Evolutionary conservation across 73 alveolate genomes (phyloP).

Genomic region (Effrenium voratum): DNA sequence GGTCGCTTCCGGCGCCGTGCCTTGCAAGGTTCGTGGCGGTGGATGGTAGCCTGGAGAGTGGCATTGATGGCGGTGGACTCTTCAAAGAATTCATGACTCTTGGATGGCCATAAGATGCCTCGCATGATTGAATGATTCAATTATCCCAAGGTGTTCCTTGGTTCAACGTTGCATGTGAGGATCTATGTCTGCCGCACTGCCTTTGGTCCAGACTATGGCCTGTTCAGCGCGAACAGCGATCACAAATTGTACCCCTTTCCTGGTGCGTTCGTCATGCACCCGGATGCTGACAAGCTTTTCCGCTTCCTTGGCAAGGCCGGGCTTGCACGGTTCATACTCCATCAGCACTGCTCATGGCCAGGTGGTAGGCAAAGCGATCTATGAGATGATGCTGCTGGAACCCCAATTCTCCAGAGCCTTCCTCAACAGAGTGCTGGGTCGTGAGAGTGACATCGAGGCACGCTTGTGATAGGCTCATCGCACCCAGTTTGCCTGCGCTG

Average conservation of each 20-base stretch:
- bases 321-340: background rate
- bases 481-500: background rate
- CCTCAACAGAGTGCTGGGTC: slow-evolving; percentile 68
- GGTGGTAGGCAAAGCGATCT: slow-evolving; percentile 90
- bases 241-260: slow-evolving; percentile 68
- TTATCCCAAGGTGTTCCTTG: background rate
- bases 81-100: slow-evolving; percentile 71
- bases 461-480: too few species aligned
- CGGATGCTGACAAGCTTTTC: slow-evolving; percentile 54
- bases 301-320: slow-evolving; percentile 75
- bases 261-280: slow-evolving; percentile 31
- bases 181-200: slow-evolving; percentile 83
- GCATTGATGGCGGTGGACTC: slow-evolving; percentile 91
- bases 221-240: slow-evolving; percentile 66
- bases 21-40: slow-evolving; percentile 76
- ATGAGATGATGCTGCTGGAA: slow-evolving; percentile 89
- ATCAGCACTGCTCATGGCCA: background rate
- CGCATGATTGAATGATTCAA: background rate
- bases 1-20: too few species aligned
- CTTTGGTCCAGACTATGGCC: slow-evolving; percentile 73
- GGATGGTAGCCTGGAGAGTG: slow-evolving; percentile 91
- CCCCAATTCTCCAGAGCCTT: slow-evolving; percentile 86
- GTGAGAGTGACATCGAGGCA: slow-evolving; percentile 50
- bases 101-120: background rate
- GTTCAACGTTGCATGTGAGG: background rate